phyloP scores from a whole-genome alignment of 106 monocot genomes.

The Dendrobium officinale region DNA sequence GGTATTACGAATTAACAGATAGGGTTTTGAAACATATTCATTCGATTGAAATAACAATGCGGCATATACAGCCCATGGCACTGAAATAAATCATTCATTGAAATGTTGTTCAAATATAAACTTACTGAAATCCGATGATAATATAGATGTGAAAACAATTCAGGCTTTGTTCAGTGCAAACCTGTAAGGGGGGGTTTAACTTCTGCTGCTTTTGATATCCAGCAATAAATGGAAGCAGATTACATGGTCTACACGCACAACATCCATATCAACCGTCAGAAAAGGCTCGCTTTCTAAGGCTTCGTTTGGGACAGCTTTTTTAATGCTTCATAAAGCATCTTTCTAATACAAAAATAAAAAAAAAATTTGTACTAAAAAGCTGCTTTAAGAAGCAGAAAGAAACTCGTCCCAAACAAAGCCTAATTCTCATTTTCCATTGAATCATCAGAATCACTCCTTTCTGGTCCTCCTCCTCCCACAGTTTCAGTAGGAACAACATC shows the following conservation, averaged over 20 bases:
- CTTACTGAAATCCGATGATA: not conserved
- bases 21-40: no score
- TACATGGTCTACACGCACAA: not conserved
- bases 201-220: conserved; percentile 1
- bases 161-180: not conserved
- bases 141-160: not conserved
- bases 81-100: not conserved
- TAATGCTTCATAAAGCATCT: no score
- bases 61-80: not conserved
- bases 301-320: no score
- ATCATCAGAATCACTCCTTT: conserved; percentile 71
- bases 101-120: no score
- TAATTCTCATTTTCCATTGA: conserved; percentile 36
- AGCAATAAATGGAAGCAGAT: not conserved
- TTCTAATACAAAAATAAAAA: no score
- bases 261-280: no score
- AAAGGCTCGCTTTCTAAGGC: not conserved
- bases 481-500: conserved; percentile 26
- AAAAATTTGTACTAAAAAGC: no score
- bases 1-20: no score
- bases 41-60: not conserved
- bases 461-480: conserved; percentile 42
- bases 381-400: no score
- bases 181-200: not conserved
- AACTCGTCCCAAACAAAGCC: not conserved